Base-by-base conservation (phyloP, 129 eudicot species). In the Daucus carota region DNA sequence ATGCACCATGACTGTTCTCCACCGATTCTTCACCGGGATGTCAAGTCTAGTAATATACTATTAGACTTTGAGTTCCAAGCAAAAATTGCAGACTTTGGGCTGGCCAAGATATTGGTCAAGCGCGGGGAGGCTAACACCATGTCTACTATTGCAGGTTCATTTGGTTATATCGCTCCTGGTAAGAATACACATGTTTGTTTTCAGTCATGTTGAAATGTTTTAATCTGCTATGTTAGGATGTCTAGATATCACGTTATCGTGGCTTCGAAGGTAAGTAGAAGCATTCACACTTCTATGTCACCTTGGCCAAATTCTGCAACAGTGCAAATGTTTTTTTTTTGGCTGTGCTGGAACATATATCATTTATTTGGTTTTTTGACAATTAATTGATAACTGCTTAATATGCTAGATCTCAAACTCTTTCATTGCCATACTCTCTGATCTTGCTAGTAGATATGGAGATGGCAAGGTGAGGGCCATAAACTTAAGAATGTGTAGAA, bases 101-200 rank as follows among this genome's bases (percentile, higher is more conserved):
- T 90, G 9, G 96, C 96, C 3, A 90, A 86, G 88, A 79, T 84
- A 40, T 84, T 86, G 68, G 77, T 68, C 76, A 90, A 88, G 86
- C 82, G 74, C 3, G 89, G 82, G 4, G 86, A 88, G 46, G 74
- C 89, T 73, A 81, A 90, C 65, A 88, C 89, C 16, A 73, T 88
- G 85, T 86, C 96, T 81, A 83, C 86, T 76, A 82, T 90, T 59
- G 96, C 96, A 71, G 96, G 96, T 43, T 88, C 97, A 24, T 88
- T 88, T 34, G 97, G 97, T 65, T 91, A 91, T 80, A 85, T 93
- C 42, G 96, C 98, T 36, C 98, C 98, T 24, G 98, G 98, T 88
- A 85, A 86, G 84, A 73, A 67, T 33, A 29, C 75, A 71, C 75
- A 9, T 41, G 38, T 5, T 24, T 41, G 41, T 43, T 38, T 22